Evolutionary conservation across 2,329 filamentous ascomycete genomes (phyloP).

Genomic region (Fusarium sp.): DNA sequence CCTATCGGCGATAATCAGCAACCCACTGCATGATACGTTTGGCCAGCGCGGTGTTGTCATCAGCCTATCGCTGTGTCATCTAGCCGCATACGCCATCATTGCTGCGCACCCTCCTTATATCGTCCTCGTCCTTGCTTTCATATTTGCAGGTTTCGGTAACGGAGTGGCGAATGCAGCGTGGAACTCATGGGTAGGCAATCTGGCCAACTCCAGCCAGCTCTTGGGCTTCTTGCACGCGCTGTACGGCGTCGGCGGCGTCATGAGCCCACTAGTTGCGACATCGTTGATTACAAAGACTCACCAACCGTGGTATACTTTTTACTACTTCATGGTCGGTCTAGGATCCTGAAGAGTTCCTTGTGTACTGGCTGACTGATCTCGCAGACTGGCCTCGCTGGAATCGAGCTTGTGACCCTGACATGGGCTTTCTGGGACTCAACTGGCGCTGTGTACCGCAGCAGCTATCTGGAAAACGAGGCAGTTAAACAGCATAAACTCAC

Average conservation of each 20-base stretch:
- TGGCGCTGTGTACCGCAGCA: slow-evolving; percentile 65
- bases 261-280: slow-evolving; percentile 80
- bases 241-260: slow-evolving; percentile 78
- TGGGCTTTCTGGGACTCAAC: slow-evolving; percentile 5
- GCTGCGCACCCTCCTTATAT: slow-evolving; percentile 78
- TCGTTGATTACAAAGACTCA: slow-evolving; percentile 75
- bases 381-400: slow-evolving; percentile 16
- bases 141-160: slow-evolving; percentile 79
- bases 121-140: slow-evolving; percentile 75
- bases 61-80: slow-evolving; percentile 71
- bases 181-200: slow-evolving; percentile 73
- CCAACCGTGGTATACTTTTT: slow-evolving; percentile 79
- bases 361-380: background rate
- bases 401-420: background rate
- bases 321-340: slow-evolving; percentile 63
- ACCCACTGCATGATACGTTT: slow-evolving; percentile 54
- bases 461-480: slow-evolving; percentile 35
- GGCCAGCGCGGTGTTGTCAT: slow-evolving; percentile 71
- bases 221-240: slow-evolving; percentile 78
- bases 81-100: slow-evolving; percentile 75
- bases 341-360: background rate
- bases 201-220: slow-evolving; percentile 79
- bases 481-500: slow-evolving; percentile 34
- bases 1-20: slow-evolving; percentile 73
- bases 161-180: slow-evolving; percentile 73